Conservation (phyloP, 441 rosid species). For the Syzygium malaccense region DNA sequence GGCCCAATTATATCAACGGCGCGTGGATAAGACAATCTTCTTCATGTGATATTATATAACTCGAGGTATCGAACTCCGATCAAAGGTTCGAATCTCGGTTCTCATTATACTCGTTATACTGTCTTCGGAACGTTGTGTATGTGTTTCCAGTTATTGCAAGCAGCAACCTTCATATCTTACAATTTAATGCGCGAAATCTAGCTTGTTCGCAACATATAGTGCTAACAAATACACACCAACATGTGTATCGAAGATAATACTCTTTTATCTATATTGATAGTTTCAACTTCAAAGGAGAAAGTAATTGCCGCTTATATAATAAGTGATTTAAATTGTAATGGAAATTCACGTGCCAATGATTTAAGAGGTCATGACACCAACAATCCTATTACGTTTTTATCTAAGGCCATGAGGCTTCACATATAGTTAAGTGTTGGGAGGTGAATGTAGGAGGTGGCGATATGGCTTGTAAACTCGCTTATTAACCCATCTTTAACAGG, state of each 20-base stretch:
- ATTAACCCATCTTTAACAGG: background rate
- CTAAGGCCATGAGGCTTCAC: background rate
- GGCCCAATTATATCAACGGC: background rate
- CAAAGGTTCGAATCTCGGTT: too few relatives aligned
- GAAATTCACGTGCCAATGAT: background rate
- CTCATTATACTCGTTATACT: too few relatives aligned
- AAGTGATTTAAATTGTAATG: background rate
- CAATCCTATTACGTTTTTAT: background rate
- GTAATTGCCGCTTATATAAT: background rate
- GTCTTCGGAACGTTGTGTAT: background rate
- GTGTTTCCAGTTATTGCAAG: background rate
- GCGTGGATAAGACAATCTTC: background rate
- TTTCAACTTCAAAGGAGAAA: too few relatives aligned
- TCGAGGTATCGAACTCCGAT: too few relatives aligned
- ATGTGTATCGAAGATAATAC: too few relatives aligned
- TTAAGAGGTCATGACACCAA: background rate
- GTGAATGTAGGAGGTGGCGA: too few relatives aligned
- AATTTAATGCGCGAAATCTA: background rate
- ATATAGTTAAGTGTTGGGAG: background rate
- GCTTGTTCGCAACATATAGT: too few relatives aligned
- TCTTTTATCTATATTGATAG: background rate
- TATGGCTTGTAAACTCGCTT: too few relatives aligned
- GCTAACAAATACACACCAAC: too few relatives aligned
- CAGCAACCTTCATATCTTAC: background rate
- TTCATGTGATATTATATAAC: too few relatives aligned